Percentiles rank a stretch among this genome's conserved stretches.
Conservation (phyloP, 441 rosid species). For the Gossypium armourianum region DNA sequence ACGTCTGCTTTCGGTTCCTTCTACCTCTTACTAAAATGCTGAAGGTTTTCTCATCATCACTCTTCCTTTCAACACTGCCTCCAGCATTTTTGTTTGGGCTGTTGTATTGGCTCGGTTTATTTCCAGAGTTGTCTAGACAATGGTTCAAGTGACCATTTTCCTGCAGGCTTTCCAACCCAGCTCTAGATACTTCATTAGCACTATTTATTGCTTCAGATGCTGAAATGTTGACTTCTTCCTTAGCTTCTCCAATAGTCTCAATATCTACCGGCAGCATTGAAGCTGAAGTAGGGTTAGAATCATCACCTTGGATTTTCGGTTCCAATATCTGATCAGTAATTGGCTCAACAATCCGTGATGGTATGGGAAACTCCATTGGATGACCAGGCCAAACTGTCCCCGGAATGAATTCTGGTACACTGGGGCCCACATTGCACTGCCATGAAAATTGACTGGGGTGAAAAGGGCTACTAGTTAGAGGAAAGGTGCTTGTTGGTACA, state of each 20-base stretch:
- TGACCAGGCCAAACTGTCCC: constrained; percentile 69
- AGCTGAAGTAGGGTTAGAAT: constrained; percentile 28
- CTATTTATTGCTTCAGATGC: constrained; percentile 26
- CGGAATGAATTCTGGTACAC: constrained; percentile 57
- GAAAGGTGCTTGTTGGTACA: constrained; percentile 62
- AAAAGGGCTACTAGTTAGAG: constrained; percentile 60
- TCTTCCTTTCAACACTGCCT: constrained; percentile 31
- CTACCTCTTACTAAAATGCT: constrained; percentile 84
- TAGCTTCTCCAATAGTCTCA: constrained; percentile 34
- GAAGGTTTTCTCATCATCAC: constrained; percentile 64
- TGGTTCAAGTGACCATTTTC: constrained; percentile 34
- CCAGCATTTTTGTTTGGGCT: constrained; percentile 22
- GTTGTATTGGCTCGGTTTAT: constrained; percentile 25
- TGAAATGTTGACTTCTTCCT: constrained; percentile 32
- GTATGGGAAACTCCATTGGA: constrained; percentile 54
- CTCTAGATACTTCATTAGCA: constrained; percentile 24
- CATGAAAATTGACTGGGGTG: constrained; percentile 83
- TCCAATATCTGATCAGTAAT: constrained; percentile 41
- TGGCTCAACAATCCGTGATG: constrained; percentile 58
- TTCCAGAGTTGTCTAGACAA: constrained; percentile 20
- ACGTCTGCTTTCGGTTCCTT: constrained; percentile 77
- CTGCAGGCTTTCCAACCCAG: constrained; percentile 23
- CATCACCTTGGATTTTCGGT: constrained; percentile 26
- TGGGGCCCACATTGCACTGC: constrained; percentile 58
- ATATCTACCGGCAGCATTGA: constrained; percentile 44